Percentiles rank a stretch among this genome's conserved stretches.
phyloP scores from a whole-genome alignment of 176 grass and related monocot species.

The Musa itinerans region DNA sequence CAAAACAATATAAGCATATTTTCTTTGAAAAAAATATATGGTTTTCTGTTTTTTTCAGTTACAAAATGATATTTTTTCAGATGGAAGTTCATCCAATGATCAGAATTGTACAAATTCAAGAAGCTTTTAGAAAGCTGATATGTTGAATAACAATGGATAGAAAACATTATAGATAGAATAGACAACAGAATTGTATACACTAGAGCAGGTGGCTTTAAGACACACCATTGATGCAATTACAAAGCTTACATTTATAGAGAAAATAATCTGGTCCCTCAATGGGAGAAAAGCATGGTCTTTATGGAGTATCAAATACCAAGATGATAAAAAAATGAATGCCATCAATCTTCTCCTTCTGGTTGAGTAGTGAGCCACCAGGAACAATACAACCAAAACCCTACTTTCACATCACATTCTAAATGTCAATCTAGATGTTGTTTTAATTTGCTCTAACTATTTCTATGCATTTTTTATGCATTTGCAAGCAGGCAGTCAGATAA shows the following conservation, averaged over 20 bases:
- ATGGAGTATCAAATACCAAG: not conserved
- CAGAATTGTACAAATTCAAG: too few relatives aligned
- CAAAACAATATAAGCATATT: not conserved
- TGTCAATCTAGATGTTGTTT: not conserved
- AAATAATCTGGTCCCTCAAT: not conserved
- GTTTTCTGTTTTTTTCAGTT: not conserved
- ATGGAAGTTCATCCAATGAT: not conserved
- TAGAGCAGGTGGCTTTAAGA: too few relatives aligned
- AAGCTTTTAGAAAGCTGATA: too few relatives aligned
- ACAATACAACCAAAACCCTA: not conserved
- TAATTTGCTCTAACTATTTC: not conserved
- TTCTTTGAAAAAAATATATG: not conserved
- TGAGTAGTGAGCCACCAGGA: not conserved
- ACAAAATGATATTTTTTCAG: not conserved
- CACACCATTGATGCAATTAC: too few relatives aligned
- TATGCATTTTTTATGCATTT: not conserved
- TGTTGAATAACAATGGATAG: too few relatives aligned
- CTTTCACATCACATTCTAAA: not conserved
- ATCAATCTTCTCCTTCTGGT: not conserved
- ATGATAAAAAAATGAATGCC: not conserved
- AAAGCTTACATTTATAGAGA: not conserved
- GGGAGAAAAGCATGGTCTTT: too few relatives aligned
- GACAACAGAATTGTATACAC: too few relatives aligned
- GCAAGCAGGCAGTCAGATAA: not conserved
- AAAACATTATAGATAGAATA: too few relatives aligned